A percentile compares a stretch with the other conserved stretches of the same genome.
Evolutionary conservation across 805 yeast species (phyloP).

Genomic region (Pichia exigua): DNA sequence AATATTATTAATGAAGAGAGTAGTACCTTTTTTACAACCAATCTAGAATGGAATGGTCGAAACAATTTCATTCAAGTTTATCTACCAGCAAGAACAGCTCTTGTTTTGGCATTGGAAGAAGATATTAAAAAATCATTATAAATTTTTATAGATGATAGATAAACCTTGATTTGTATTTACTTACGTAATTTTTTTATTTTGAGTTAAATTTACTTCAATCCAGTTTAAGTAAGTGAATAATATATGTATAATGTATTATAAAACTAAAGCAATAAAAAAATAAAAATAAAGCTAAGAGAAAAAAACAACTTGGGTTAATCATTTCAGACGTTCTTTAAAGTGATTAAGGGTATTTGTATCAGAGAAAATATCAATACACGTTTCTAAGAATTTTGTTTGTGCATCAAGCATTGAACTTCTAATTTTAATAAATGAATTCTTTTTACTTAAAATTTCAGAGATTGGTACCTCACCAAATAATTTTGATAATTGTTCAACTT

Average conservation of each 20-base stretch:
- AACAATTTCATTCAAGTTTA: constrained; percentile 68
- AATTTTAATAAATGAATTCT: constrained; percentile 18
- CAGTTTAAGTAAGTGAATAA: too few relatives aligned
- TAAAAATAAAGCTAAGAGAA: too few relatives aligned
- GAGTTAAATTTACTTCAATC: not conserved
- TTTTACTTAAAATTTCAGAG: constrained; percentile 21
- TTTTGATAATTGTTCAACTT: constrained; percentile 28
- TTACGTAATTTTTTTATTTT: not conserved
- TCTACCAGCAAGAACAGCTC: constrained; percentile 69
- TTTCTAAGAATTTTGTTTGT: constrained; percentile 18
- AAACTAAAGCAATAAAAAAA: not conserved
- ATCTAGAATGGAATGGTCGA: constrained; percentile 75
- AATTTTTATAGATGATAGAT: not conserved
- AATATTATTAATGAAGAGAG: constrained; percentile 51
- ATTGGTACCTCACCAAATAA: constrained; percentile 28
- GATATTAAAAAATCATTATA: constrained; percentile 17
- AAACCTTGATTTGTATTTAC: not conserved
- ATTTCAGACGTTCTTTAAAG: not conserved
- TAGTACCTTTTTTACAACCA: constrained; percentile 58
- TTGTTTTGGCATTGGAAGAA: constrained; percentile 45
- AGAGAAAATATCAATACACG: constrained; percentile 18
- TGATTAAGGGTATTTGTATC: not conserved
- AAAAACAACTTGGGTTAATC: too few relatives aligned
- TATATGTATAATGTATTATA: too few relatives aligned
- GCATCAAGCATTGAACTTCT: constrained; percentile 17